Evolutionary conservation across 2,329 filamentous ascomycete genomes (phyloP), one percentile per base, ranked within the genome.

Genomic region (Aspergillus versicolor): DNA sequence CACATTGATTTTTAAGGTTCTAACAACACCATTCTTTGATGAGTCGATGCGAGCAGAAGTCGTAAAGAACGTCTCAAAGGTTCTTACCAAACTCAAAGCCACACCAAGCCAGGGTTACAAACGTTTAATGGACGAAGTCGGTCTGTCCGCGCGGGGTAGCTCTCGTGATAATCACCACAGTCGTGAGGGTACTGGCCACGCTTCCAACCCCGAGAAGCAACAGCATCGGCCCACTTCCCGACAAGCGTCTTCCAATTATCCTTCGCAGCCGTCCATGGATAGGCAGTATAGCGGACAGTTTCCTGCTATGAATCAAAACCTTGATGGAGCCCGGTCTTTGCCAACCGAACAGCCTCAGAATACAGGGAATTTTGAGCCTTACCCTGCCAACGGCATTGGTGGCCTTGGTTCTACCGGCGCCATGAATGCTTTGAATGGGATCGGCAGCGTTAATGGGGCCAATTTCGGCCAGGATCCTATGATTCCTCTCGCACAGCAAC

Each of bases 121-220:
- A 82, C 89, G 94, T 52, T 79, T 99, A 59, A 99, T 99, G 94
- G 94, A 99, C 68, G 94, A 99, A 73, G 94, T 99, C 65, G 92
- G 93, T 59, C 79, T 99, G 38, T 95, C 93, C 17, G 77, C 77
- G 45, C 73, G 77, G 34, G 69, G 72, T 40, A 65, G 66, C 49
- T 67, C 70, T 30, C 70, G 72, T 42, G 77, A 79, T 30, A 71
- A 74, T 51, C 72, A 75, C 52, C 70, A 75, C 56, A 67, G 64
- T 42, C 72, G 75, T 40, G 75, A 77, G 15, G 45, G n/a, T 34
- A 27, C 48, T n/a, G 24, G 38, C 12, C 69, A 72, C 49, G 65
- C 63, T 21, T 67, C 73, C 47, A 71, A 70, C 30, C 56, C 68
- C 5, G 75, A 77, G 37, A 78, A 78, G 54, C 70, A 77, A 24